These are phyloP conservation scores for Guyanaporus albipodus DNA, from an alignment of 768 basidiomycete genomes.

Conservation along the genomic window DNA sequence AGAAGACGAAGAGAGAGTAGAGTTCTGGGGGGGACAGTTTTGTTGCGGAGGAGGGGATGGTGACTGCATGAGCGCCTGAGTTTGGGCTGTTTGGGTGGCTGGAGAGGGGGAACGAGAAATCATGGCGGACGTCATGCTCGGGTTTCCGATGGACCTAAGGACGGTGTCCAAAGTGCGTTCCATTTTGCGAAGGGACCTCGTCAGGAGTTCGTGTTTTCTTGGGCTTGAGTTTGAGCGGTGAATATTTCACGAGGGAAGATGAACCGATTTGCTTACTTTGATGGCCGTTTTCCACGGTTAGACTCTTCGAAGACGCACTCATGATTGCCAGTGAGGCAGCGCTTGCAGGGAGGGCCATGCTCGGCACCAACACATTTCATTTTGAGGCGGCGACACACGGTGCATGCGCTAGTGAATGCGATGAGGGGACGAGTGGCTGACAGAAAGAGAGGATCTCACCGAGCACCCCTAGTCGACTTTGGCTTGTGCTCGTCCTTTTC, in stretches of 20 bases:
- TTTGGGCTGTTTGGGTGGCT: slow-evolving; percentile 42
- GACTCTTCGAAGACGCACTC: slow-evolving; percentile 98
- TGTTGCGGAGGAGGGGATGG: slow-evolving; percentile 47
- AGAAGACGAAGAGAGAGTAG: slow-evolving; percentile 42
- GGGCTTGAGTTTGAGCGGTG: slow-evolving; percentile 30
- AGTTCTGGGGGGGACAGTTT: slow-evolving; percentile 21
- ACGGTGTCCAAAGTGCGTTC: slow-evolving; percentile 91
- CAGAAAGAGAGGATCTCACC: slow-evolving; percentile 42
- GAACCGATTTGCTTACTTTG: slow-evolving; percentile 51
- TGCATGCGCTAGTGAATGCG: slow-evolving; percentile 64
- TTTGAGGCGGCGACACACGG: slow-evolving; percentile 86
- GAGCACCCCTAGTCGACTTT: slow-evolving; percentile 84
- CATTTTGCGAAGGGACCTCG: slow-evolving; percentile 83
- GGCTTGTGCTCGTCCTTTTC: slow-evolving; percentile 68
- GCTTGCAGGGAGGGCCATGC: slow-evolving; percentile 87
- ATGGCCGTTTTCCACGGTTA: slow-evolving; percentile 86
- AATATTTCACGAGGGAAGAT: slow-evolving; percentile 21
- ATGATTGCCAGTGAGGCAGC: slow-evolving; percentile 72
- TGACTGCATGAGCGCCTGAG: slow-evolving; percentile 56
- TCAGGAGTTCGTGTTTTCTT: slow-evolving; percentile 82
- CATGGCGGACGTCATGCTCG: slow-evolving; percentile 72
- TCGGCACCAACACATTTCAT: slow-evolving; percentile 94
- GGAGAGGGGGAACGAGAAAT: slow-evolving; percentile 81
- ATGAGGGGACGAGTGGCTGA: slow-evolving; percentile 7
- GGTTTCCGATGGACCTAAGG: slow-evolving; percentile 82